Conservation (phyloP, 345 rosid species). For the Pugionium cornutum region DNA sequence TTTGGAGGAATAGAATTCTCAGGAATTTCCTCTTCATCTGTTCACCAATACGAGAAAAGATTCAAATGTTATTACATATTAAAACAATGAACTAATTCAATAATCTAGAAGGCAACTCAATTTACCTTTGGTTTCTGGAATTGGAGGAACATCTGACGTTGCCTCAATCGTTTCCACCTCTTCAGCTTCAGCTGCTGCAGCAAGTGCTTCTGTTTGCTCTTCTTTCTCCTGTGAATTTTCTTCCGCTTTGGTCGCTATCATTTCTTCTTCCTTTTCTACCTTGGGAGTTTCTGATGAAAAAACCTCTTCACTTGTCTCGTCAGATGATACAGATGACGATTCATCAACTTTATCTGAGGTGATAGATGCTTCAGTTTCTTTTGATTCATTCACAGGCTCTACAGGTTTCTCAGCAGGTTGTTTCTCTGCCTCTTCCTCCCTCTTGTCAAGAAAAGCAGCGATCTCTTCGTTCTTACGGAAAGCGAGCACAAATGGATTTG, state of each 20-base stretch:
- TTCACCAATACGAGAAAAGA: conserved; percentile 24
- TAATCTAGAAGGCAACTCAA: conserved; percentile 14
- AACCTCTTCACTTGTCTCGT: conserved; percentile 44
- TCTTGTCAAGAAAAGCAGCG: conserved; percentile 69
- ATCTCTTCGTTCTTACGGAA: conserved; percentile 75
- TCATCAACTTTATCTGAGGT: conserved; percentile 30
- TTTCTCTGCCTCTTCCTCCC: conserved; percentile 57
- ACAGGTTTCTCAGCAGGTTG: conserved; percentile 39
- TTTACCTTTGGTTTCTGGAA: conserved; percentile 46
- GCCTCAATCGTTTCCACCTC: conserved; percentile 36
- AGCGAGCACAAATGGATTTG: conserved; percentile 78
- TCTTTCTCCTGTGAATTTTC: conserved; percentile 36
- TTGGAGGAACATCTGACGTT: conserved; percentile 39
- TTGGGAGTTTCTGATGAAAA: conserved; percentile 45
- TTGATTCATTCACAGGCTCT: conserved; percentile 35
- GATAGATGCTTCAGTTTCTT: conserved; percentile 41
- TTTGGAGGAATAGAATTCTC: conserved; percentile 44
- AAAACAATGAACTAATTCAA: conserved; percentile 19
- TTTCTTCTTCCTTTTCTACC: conserved; percentile 39
- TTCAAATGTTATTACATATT: conserved; percentile 9
- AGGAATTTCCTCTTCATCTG: conserved; percentile 45
- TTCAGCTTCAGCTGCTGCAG: conserved; percentile 43
- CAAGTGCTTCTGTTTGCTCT: conserved; percentile 39
- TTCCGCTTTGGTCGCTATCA: conserved; percentile 37
- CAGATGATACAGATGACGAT: conserved; percentile 39